Evolutionary conservation across 768 basidiomycete genomes (phyloP).

Genomic region (Leccinum subgranulosum): DNA sequence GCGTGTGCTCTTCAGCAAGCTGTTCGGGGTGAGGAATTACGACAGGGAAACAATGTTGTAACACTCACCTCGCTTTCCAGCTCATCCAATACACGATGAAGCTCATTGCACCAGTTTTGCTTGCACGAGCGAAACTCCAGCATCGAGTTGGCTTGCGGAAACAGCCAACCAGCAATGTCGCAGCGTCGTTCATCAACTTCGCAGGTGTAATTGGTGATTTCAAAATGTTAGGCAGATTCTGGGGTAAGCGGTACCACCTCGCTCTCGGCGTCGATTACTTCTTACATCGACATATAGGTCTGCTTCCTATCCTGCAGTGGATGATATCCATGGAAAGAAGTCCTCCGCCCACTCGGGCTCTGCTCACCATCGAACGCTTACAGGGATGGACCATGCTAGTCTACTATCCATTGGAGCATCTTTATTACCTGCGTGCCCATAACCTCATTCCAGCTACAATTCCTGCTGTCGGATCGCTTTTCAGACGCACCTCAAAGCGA

Average conservation of each 20-base stretch:
- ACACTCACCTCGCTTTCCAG: slow-evolving; percentile 35
- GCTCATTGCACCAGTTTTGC: slow-evolving; percentile 61
- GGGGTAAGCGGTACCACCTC: slow-evolving; percentile 51
- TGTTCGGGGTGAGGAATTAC: slow-evolving; percentile 56
- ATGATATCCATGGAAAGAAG: slow-evolving; percentile 70
- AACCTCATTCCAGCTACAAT: slow-evolving; percentile 57
- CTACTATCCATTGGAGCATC: slow-evolving; percentile 78
- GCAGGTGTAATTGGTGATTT: slow-evolving; percentile 60
- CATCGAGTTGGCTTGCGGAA: slow-evolving; percentile 58
- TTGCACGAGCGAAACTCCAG: slow-evolving; percentile 66
- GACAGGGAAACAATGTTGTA: background rate
- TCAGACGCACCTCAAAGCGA: slow-evolving; percentile 40
- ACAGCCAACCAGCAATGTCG: slow-evolving; percentile 50
- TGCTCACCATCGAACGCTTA: slow-evolving; percentile 74
- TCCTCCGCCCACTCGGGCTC: slow-evolving; percentile 63
- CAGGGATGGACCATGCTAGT: slow-evolving; percentile 73
- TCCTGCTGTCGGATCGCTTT: slow-evolving; percentile 41
- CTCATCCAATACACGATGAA: slow-evolving; percentile 73
- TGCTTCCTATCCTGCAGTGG: slow-evolving; percentile 81
- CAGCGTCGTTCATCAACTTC: slow-evolving; percentile 52
- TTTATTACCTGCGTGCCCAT: slow-evolving; percentile 63
- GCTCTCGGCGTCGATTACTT: background rate
- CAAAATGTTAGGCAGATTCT: slow-evolving; percentile 71
- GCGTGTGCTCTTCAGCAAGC: slow-evolving; percentile 46
- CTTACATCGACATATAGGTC: slow-evolving; percentile 39